Conservation (phyloP, 805 yeast genomes). For the Saturnispora sekii region DNA sequence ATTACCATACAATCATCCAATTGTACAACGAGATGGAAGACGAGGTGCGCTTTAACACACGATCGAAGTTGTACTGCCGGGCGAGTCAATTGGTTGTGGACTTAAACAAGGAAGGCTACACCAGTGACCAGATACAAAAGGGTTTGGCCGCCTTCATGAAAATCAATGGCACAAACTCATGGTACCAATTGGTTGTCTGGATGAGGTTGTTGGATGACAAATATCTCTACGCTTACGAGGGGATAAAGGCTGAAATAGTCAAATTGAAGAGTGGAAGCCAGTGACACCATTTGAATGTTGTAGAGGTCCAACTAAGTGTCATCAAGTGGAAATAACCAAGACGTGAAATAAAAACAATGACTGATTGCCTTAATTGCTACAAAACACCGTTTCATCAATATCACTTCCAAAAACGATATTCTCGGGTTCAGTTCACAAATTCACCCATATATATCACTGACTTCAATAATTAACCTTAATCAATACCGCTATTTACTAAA, state of each 20-base stretch:
- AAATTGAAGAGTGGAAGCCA: too few species aligned
- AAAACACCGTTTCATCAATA: too few species aligned
- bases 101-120: not conserved
- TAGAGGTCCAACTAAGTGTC: too few species aligned
- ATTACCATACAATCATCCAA: not conserved
- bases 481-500: too few species aligned
- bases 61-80: conserved; percentile 1
- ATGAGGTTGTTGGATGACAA: conserved; percentile 3
- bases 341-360: too few species aligned
- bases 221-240: not conserved
- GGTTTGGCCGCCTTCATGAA: not conserved
- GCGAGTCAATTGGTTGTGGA: conserved; percentile 1
- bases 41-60: not conserved
- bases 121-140: not conserved
- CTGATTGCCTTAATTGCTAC: too few species aligned
- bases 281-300: too few species aligned
- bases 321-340: too few species aligned
- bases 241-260: not conserved
- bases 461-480: too few species aligned
- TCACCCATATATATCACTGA: too few species aligned
- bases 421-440: too few species aligned
- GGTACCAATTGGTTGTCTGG: conserved; percentile 5
- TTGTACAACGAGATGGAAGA: not conserved
- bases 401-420: too few species aligned
- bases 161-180: not conserved